A percentile compares a stretch with the other conserved stretches of the same genome.
These are phyloP conservation scores for Fusarium oligoseptatum DNA, from an alignment of 2,329 filamentous ascomycete genomes.

Conservation along the genomic window DNA sequence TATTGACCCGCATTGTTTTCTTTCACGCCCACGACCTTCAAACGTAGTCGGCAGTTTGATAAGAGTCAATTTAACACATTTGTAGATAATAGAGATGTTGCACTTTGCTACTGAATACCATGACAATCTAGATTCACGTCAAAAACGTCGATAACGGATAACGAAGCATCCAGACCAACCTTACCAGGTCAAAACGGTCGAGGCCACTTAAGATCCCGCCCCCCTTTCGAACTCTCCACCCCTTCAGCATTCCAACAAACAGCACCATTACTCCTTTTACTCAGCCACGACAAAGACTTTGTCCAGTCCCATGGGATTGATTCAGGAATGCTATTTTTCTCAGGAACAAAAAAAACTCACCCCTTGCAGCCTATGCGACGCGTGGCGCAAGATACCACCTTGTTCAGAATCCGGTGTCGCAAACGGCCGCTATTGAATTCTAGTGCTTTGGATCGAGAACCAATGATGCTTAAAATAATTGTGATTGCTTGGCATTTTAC, in stretches of 20 bases:
- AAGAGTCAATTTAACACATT: not conserved
- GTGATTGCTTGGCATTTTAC: not conserved
- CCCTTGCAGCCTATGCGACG: slow-evolving; percentile 7
- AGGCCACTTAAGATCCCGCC: slow-evolving; percentile 5
- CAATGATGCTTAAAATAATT: slow-evolving; percentile 1
- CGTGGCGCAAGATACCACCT: slow-evolving; percentile 7
- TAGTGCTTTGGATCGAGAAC: not conserved
- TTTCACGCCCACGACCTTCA: too few species aligned
- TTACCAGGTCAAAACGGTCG: not conserved
- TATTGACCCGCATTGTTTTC: not conserved
- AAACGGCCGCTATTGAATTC: slow-evolving; percentile 2
- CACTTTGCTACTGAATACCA: too few species aligned
- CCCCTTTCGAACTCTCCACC: not conserved
- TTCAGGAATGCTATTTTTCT: slow-evolving; percentile 20
- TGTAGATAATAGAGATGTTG: not conserved
- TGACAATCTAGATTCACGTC: not conserved
- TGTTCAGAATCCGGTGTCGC: not conserved
- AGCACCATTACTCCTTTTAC: not conserved
- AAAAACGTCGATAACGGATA: not conserved
- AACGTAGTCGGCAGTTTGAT: not conserved
- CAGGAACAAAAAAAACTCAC: not conserved
- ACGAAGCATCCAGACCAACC: slow-evolving; percentile 10
- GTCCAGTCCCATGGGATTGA: not conserved
- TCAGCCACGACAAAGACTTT: slow-evolving; percentile 22
- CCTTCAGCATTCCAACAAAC: slow-evolving; percentile 19